These are phyloP conservation scores for Coemansia sp. DNA, from an alignment of 192 early-diverging fungal genomes.

Conservation along the genomic window DNA sequence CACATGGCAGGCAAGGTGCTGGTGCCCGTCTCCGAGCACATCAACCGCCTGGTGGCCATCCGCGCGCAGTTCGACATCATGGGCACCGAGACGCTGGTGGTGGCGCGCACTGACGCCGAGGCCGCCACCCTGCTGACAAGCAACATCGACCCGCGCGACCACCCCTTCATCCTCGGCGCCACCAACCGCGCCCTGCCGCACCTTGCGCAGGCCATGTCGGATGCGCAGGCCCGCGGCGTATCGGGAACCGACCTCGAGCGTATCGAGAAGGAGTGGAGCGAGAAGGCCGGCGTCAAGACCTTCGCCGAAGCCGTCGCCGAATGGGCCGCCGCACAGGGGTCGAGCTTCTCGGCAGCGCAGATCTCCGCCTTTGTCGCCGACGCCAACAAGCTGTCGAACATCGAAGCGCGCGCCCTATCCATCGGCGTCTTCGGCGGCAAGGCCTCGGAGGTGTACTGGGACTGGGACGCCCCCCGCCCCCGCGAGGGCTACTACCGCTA, in stretches of 20 bases:
- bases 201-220: slow-evolving; percentile 73
- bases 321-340: slow-evolving; percentile 53
- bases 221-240: slow-evolving; percentile 74
- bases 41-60: slow-evolving; percentile 92
- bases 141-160: slow-evolving; percentile 95
- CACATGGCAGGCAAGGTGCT: slow-evolving; percentile 99
- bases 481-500: slow-evolving; percentile 98
- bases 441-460: slow-evolving; percentile 65
- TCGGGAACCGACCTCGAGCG: slow-evolving; percentile 72
- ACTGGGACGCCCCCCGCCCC: slow-evolving; percentile 87
- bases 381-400: slow-evolving; percentile 69
- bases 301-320: slow-evolving; percentile 81
- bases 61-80: slow-evolving; percentile 98
- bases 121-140: slow-evolving; percentile 95
- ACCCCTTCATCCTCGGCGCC: slow-evolving; percentile 92
- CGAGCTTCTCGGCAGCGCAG: slow-evolving; percentile 46
- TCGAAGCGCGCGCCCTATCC: slow-evolving; percentile 79
- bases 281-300: slow-evolving; percentile 75
- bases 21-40: slow-evolving; percentile 97
- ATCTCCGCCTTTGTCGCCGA: slow-evolving; percentile 49
- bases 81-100: slow-evolving; percentile 92
- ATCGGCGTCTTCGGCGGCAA: slow-evolving; percentile 55
- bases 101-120: slow-evolving; percentile 96
- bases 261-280: slow-evolving; percentile 85
- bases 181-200: slow-evolving; percentile 80